These are phyloP conservation scores for Craterostigma plantagineum DNA, from an alignment of 257 asterid species.

Conservation along the genomic window DNA sequence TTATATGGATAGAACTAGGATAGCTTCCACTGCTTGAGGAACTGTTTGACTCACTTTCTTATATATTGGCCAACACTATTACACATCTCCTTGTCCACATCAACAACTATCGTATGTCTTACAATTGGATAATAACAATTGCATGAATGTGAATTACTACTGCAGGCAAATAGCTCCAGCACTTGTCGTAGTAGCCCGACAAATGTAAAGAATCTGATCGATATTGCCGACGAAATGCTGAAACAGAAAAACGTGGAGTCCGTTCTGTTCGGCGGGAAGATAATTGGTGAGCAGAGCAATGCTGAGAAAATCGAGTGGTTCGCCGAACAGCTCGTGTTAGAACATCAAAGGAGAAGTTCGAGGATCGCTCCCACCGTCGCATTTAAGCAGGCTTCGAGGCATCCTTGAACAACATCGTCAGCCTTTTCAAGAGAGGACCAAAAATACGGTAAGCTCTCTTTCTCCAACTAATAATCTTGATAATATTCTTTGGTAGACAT, in stretches of 20 bases:
- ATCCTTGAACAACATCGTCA: no score
- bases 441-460: no score
- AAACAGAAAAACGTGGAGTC: conserved; percentile 77
- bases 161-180: conserved; percentile 17
- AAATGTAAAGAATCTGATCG: conserved; percentile 32
- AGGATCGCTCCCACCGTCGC: conserved; percentile 92
- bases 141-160: background rate
- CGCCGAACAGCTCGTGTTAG: conserved; percentile 76
- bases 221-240: conserved; percentile 73
- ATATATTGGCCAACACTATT: no score
- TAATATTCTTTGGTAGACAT: no score
- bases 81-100: no score
- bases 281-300: conserved; percentile 65
- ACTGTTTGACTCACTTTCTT: no score
- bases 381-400: conserved; percentile 29
- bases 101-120: no score
- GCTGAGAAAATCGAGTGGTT: conserved; percentile 82
- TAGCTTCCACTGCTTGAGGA: no score
- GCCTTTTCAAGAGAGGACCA: no score
- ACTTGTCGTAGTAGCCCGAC: conserved; percentile 31
- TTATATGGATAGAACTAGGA: no score
- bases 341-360: conserved; percentile 89
- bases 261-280: conserved; percentile 62
- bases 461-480: no score
- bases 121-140: background rate